These are phyloP conservation scores for Fusarium sp. DNA, from an alignment of 2,329 filamentous ascomycete genomes.

Conservation along the genomic window DNA sequence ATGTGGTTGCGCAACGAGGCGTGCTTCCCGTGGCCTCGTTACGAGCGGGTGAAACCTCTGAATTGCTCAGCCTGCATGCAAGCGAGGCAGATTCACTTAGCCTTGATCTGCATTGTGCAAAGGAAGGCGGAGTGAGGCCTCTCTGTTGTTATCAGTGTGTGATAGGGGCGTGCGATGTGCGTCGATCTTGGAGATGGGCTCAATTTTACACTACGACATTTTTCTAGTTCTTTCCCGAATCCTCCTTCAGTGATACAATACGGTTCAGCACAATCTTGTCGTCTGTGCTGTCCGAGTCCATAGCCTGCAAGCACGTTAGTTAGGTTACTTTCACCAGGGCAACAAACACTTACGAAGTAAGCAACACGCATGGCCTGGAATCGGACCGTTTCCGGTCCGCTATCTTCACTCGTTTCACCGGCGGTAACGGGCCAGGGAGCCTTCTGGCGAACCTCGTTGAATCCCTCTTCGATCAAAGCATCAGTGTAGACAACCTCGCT, in stretches of 20 bases:
- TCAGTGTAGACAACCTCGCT: conserved; percentile 83
- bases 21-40: neutral
- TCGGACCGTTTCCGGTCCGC: conserved; percentile 78
- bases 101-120: neutral
- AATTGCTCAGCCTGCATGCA: neutral
- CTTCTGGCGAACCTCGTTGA: conserved; percentile 77
- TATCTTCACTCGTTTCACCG: conserved; percentile 72
- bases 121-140: neutral
- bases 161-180: neutral
- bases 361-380: conserved; percentile 94
- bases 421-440: conserved; percentile 87
- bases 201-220: neutral
- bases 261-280: conserved; percentile 90
- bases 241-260: conserved; percentile 92
- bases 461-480: conserved; percentile 84
- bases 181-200: neutral
- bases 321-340: fast-evolving
- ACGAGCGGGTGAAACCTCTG: neutral
- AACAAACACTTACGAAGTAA: conserved; percentile 71
- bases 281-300: conserved; percentile 82
- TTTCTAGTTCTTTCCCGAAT: conserved; percentile 70
- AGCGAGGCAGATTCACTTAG: neutral
- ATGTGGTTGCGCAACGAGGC: neutral
- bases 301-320: conserved; percentile 56
- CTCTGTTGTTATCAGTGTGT: neutral